phyloP scores from a whole-genome alignment of 225 moss, liverwort and hornwort genomes.

The Pseudisothecium myosuroides region DNA sequence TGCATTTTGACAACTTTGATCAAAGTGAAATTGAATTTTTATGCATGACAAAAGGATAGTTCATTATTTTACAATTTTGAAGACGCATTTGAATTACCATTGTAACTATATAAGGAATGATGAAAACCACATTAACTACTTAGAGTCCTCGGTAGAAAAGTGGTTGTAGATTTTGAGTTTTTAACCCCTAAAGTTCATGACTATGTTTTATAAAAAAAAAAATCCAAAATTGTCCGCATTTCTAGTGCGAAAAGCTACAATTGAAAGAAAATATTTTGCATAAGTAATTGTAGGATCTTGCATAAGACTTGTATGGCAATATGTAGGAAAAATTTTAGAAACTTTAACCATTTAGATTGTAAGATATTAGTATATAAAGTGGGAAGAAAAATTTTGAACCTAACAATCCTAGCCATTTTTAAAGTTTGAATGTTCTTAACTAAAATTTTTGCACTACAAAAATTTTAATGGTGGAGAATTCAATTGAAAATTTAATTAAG shows the following conservation, averaged over 20 bases:
- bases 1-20: neutral
- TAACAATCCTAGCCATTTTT: neutral
- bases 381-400: neutral
- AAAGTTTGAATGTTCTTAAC: neutral
- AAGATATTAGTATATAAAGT: neutral
- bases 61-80: neutral
- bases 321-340: fast-evolving
- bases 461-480: neutral
- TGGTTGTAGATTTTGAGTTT: neutral
- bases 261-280: neutral
- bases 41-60: neutral
- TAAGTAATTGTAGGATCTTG: neutral
- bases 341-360: neutral
- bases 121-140: neutral
- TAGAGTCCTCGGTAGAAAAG: neutral
- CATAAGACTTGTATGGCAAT: neutral
- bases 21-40: neutral
- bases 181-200: neutral
- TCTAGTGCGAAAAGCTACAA: neutral
- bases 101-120: neutral
- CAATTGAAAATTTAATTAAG: neutral
- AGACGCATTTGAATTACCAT: neutral
- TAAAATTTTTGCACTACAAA: neutral
- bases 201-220: neutral
- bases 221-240: neutral